Percentiles rank a stretch among this genome's conserved stretches.
phyloP scores from a whole-genome alignment of 805 yeast genomes.

The Spathaspora passalidarum region DNA sequence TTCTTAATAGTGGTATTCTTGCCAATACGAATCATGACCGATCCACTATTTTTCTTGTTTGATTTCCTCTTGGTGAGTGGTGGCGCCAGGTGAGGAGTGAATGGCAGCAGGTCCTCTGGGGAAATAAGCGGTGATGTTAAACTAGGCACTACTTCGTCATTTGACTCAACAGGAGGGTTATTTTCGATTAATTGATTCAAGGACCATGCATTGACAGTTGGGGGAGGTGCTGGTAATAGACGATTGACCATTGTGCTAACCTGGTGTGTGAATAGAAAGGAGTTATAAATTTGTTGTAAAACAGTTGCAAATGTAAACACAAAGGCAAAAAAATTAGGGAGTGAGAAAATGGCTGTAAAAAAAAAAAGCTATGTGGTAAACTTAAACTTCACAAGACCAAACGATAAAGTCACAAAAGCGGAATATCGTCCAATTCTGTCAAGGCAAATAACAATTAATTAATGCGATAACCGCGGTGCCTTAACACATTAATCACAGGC shows the following conservation, averaged over 20 bases:
- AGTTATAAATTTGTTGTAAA: neutral
- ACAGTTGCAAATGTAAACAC: neutral
- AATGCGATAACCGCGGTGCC: too few relatives aligned
- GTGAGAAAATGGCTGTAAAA: neutral
- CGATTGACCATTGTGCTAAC: conserved; percentile 2
- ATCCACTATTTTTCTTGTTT: neutral
- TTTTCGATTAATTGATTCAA: conserved; percentile 6
- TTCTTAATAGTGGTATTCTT: conserved; percentile 10
- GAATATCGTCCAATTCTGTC: too few relatives aligned
- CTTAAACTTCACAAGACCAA: too few relatives aligned
- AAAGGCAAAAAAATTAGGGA: neutral
- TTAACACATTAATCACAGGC: too few relatives aligned
- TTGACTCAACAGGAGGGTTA: neutral
- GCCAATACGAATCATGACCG: conserved; percentile 7
- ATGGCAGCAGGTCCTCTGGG: neutral
- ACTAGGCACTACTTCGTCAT: neutral
- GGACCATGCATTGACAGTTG: conserved; percentile 10
- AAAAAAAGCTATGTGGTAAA: neutral
- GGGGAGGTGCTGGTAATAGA: conserved; percentile 11
- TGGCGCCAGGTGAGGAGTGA: conserved; percentile 3
- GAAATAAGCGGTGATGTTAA: neutral
- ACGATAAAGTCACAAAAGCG: too few relatives aligned
- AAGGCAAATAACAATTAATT: too few relatives aligned
- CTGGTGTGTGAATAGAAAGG: neutral
- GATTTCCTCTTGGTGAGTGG: neutral